Evolutionary conservation across 192 early-diverging fungal genomes (phyloP), one percentile per base, ranked within the genome.

Genomic region (Geranomyces variabilis): DNA sequence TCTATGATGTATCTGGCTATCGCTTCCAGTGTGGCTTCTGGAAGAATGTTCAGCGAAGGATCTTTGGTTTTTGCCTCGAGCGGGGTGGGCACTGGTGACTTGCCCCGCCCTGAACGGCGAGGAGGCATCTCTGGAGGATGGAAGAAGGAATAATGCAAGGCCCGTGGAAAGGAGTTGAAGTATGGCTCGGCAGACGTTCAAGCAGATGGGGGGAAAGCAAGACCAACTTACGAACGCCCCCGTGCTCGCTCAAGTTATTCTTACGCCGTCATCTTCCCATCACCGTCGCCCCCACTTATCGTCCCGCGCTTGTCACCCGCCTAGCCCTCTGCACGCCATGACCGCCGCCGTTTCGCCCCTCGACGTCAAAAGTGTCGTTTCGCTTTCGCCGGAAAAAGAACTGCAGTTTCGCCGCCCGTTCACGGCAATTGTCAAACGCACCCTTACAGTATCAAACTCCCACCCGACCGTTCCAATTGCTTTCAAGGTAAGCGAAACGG

Each of bases 401-500:
- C 79, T 84, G 26, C 75, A 78, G 46, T 84, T 84, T 60, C 70
- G 68, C 24, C 66, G 81, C 0, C 83, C 83, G 6, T 80, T 84
- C 66, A 80, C 74, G 36, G n/a, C 57, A 8, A 66, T 79, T 45
- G 76, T 79, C 33, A 70, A 69, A 41, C 79, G 80, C 62, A 66
- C 62, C 19, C 73, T 87, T 26, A 63, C 51, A 19, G 48, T 87
- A 45, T 46, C 49, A 9, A 87, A 87, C 57, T 36, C 62, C n/a
- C 64, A 82, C 61, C 57, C 79, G 0, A 79, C 84, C 64, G 55
- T 84, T 45, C 84, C 93, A 0, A 82, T 96, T 33, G 92, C 93
- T n/a, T 99, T 96, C 87, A 97, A 99, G 76, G 36, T 41, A 41
- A 41, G 10, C 36, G 36, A 10, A 41, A 10, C 36, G 36, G 36